These are phyloP conservation scores for Citrus inodora DNA, from an alignment of 345 rosid genomes.

Conservation along the genomic window DNA sequence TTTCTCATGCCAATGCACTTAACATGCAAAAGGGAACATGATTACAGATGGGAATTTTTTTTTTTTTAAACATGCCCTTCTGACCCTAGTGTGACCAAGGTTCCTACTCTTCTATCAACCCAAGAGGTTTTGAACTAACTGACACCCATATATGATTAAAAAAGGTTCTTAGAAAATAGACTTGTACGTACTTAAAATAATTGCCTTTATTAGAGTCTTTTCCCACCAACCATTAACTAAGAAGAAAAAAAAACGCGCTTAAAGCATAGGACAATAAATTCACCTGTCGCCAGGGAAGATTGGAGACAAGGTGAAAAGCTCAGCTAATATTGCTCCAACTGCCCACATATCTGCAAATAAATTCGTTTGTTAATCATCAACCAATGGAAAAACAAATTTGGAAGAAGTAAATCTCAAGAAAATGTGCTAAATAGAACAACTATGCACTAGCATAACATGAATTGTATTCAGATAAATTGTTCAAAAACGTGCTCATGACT, in stretches of 20 bases:
- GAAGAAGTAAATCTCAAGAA: constrained; percentile 11
- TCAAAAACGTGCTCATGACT: neutral
- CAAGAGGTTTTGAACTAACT: neutral
- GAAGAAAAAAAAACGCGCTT: neutral
- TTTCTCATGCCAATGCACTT: neutral
- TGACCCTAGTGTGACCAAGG: neutral
- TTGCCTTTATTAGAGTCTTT: neutral
- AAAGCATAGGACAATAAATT: constrained; percentile 7
- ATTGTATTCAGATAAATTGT: neutral
- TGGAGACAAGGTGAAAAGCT: constrained; percentile 81
- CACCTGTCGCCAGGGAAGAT: constrained; percentile 97
- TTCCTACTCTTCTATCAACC: neutral
- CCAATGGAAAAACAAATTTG: neutral
- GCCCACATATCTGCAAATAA: constrained; percentile 91
- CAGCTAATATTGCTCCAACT: constrained; percentile 89
- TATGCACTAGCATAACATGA: neutral
- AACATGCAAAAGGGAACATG: neutral
- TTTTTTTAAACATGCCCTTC: neutral
- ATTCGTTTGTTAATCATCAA: constrained; percentile 19
- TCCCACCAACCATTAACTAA: neutral
- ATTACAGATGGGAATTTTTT: neutral
- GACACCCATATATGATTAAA: neutral
- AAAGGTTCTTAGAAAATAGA: neutral
- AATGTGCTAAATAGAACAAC: neutral
- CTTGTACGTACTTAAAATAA: neutral